These are phyloP conservation scores for Xylaria venustula DNA, from an alignment of 495 filamentous ascomycete genomes.

Conservation along the genomic window DNA sequence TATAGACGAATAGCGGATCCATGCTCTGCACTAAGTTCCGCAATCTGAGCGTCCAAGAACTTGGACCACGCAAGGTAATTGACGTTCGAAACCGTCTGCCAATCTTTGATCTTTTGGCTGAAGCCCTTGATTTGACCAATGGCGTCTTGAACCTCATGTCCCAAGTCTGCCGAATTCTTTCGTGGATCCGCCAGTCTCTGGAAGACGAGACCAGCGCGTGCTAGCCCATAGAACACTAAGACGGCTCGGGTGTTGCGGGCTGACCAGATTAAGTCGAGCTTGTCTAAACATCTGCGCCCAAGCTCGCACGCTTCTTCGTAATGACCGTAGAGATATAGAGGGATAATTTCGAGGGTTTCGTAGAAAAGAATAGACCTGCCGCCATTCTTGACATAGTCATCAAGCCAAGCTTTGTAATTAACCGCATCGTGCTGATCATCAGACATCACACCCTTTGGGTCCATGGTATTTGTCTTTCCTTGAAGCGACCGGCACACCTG, in stretches of 20 bases:
- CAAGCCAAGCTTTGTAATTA: constrained; percentile 63
- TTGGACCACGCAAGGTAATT: constrained; percentile 81
- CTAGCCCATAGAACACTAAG: constrained; percentile 66
- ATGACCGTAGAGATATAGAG: constrained; percentile 74
- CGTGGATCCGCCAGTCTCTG: constrained; percentile 54
- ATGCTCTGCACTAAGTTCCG: constrained; percentile 63
- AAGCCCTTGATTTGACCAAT: constrained; percentile 55
- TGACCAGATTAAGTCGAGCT: constrained; percentile 66
- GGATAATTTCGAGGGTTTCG: constrained; percentile 66
- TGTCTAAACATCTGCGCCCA: constrained; percentile 60
- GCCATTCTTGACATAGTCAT: constrained; percentile 33
- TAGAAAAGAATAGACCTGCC: constrained; percentile 67
- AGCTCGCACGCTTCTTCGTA: constrained; percentile 66
- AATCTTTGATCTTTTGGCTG: constrained; percentile 62
- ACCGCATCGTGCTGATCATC: constrained; percentile 67
- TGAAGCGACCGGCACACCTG: constrained; percentile 78
- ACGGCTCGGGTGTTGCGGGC: constrained; percentile 63
- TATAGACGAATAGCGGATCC: constrained; percentile 62
- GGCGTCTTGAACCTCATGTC: constrained; percentile 54
- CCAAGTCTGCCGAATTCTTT: constrained; percentile 49
- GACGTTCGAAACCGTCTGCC: constrained; percentile 64
- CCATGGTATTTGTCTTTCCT: constrained; percentile 69
- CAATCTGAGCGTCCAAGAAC: constrained; percentile 69
- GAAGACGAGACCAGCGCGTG: constrained; percentile 63
- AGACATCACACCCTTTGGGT: constrained; percentile 60